Conservation (phyloP, 352 stramenopile species). For the Pythium insidiosum region DNA sequence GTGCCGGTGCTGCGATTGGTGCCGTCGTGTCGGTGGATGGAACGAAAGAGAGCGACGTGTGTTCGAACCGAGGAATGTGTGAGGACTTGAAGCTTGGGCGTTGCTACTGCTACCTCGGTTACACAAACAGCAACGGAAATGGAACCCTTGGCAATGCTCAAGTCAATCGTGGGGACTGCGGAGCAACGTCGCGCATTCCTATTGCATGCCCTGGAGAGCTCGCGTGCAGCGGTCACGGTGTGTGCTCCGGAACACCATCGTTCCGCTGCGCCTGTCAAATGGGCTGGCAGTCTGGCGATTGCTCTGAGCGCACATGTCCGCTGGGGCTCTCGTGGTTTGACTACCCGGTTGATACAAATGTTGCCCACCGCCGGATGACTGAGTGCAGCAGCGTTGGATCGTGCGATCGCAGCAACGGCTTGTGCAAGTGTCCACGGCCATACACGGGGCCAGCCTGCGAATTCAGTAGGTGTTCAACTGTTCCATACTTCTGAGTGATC, state of each 20-base stretch:
- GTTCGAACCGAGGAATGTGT: constrained; percentile 56
- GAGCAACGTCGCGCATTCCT: constrained; percentile 40
- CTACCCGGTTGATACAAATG: constrained; percentile 43
- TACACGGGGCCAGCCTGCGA: constrained; percentile 65
- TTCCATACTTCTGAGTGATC: not conserved
- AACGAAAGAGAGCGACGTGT: constrained; percentile 63
- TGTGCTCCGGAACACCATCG: constrained; percentile 37
- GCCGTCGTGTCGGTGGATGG: constrained; percentile 31
- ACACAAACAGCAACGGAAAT: constrained; percentile 56
- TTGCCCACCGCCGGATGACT: constrained; percentile 31
- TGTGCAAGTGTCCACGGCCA: constrained; percentile 63
- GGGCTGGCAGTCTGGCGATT: constrained; percentile 72
- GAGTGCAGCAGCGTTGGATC: constrained; percentile 63
- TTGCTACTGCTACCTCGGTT: constrained; percentile 54
- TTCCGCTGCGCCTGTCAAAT: constrained; percentile 64
- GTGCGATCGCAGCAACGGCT: constrained; percentile 58
- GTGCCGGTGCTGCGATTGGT: constrained; percentile 15
- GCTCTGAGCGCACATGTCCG: constrained; percentile 59
- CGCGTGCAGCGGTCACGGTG: constrained; percentile 70
- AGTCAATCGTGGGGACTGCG: constrained; percentile 63
- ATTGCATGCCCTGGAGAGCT: constrained; percentile 61
- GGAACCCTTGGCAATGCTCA: constrained; percentile 29
- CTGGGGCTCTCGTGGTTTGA: constrained; percentile 52
- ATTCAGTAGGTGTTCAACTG: constrained; percentile 45
- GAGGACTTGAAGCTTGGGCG: constrained; percentile 46